Evolutionary conservation across 192 early-diverging fungal species (phyloP), one percentile per base, ranked within the genome.

Genomic region (Coemansia sp.): DNA sequence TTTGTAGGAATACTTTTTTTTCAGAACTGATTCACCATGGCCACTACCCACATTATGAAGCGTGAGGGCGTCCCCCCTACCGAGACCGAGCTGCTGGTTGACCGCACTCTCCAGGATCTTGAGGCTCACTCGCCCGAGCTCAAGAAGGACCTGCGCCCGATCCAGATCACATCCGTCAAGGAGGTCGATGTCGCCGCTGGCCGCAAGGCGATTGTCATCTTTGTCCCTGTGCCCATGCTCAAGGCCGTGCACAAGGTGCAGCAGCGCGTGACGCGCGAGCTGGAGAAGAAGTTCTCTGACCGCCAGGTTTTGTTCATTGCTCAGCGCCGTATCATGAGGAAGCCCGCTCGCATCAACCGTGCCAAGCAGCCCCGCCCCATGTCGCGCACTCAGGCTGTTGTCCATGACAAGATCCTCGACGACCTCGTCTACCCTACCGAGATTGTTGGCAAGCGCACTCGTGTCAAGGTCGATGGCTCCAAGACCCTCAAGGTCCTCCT

Each of bases 221-320:
- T 95, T 72, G 97, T 98, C 61, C 95, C 97, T 63, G 94, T 97
- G 60, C 97, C 97, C 42, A 80, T 88, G 67, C 76, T 95, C 58
- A 94, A 95, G 87, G 87, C 87, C 58, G 93, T 93, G 88, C 93
- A 97, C 87, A 96, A 96, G 88, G 85, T 96, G 76, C 94, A 97
- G 85, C 82, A 86, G 76, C 90, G 90, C 74, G 90, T 98, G 55
- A 93, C 94, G 71, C 93, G 97, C 80, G 97, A 98, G 87, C 87
- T 98, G 72, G 97, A 98, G 88, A 98, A 98, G 93, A 98, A 98
- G 91, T 97, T 98, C 89, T 93, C 92, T 72, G 97, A 98, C 85
- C 91, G 95, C 66, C 97, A 98, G 85, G 91, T 98, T 55, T 85
- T 98, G 68, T 88, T 98, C 58, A 72, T 91, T 67, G 89, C 94